Conservation (phyloP, 805 yeast species). For the Myxozyma monticola region DNA sequence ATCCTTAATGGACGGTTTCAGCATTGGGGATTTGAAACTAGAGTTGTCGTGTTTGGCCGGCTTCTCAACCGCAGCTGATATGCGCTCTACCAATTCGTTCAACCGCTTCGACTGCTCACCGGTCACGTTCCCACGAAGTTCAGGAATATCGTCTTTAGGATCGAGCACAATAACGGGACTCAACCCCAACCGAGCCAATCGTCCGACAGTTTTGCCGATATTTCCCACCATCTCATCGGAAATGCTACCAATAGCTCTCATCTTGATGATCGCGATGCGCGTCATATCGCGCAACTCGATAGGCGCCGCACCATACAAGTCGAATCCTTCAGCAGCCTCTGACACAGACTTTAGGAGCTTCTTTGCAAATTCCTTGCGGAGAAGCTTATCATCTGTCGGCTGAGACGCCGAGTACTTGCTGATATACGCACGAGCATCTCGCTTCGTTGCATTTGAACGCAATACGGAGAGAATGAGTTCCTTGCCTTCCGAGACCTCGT, state of each 20-base stretch:
- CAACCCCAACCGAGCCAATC: slow-evolving; percentile 64
- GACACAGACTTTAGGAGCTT: slow-evolving; percentile 34
- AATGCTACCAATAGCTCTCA: slow-evolving; percentile 46
- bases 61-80: slow-evolving; percentile 11
- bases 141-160: slow-evolving; percentile 33
- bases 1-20: neutral
- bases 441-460: slow-evolving; percentile 86
- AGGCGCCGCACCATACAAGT: slow-evolving; percentile 33
- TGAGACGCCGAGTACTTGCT: slow-evolving; percentile 54
- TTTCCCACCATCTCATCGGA: slow-evolving; percentile 43
- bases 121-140: slow-evolving; percentile 6
- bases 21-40: too few species aligned
- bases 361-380: slow-evolving; percentile 41
- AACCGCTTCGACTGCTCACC: slow-evolving; percentile 13
- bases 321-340: slow-evolving; percentile 38
- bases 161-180: slow-evolving; percentile 71
- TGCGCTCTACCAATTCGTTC: slow-evolving; percentile 5
- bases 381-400: slow-evolving; percentile 37
- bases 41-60: slow-evolving; percentile 1
- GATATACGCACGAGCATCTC: slow-evolving; percentile 84
- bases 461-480: slow-evolving; percentile 81
- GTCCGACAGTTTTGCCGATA: slow-evolving; percentile 56
- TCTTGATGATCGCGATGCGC: slow-evolving; percentile 58
- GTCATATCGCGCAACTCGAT: slow-evolving; percentile 36
- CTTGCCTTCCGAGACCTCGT: slow-evolving; percentile 11